These are phyloP conservation scores for Endothia cerciana DNA, from an alignment of 2,329 filamentous ascomycete genomes.

Conservation along the genomic window DNA sequence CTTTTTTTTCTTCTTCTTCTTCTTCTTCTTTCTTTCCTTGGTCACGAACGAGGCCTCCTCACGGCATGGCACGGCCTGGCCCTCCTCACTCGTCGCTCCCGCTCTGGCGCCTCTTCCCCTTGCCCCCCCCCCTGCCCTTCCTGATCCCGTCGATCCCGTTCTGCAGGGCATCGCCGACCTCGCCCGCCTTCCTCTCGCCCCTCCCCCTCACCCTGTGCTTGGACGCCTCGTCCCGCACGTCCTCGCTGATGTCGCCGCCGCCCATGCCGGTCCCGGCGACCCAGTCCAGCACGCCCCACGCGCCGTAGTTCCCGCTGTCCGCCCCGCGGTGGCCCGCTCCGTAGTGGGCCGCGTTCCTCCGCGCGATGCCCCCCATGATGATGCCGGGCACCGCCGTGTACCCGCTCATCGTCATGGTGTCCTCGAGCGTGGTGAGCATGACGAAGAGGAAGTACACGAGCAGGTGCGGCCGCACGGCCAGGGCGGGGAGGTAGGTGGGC, in stretches of 20 bases:
- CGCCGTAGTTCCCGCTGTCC: conserved; percentile 60
- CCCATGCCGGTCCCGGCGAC: conserved; percentile 58
- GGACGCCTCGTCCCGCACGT: conserved; percentile 58
- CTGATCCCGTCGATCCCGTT: conserved; percentile 40
- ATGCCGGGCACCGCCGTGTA: conserved; percentile 64
- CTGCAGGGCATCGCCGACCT: conserved; percentile 40
- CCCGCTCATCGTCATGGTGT: conserved; percentile 68
- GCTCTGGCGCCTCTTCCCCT: conserved; percentile 13
- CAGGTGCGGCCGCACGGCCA: conserved; percentile 69
- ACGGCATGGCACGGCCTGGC: too few relatives aligned
- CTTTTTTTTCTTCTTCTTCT: too few relatives aligned
- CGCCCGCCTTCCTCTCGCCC: conserved; percentile 38
- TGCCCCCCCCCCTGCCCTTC: conserved; percentile 32
- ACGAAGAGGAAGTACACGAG: conserved; percentile 72
- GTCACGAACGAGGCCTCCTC: not conserved
- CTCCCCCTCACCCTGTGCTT: conserved; percentile 55
- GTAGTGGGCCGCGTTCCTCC: conserved; percentile 38
- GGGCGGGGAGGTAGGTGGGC: conserved; percentile 67
- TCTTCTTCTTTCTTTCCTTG: too few relatives aligned
- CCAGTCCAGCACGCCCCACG: conserved; percentile 68
- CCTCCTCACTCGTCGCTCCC: conserved; percentile 31
- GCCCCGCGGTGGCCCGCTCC: conserved; percentile 48
- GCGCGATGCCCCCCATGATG: conserved; percentile 53
- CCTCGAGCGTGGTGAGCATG: conserved; percentile 65
- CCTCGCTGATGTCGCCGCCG: conserved; percentile 54